Evolutionary conservation across 129 eudicot species (phyloP).

Genomic region (Flaveria robusta): DNA sequence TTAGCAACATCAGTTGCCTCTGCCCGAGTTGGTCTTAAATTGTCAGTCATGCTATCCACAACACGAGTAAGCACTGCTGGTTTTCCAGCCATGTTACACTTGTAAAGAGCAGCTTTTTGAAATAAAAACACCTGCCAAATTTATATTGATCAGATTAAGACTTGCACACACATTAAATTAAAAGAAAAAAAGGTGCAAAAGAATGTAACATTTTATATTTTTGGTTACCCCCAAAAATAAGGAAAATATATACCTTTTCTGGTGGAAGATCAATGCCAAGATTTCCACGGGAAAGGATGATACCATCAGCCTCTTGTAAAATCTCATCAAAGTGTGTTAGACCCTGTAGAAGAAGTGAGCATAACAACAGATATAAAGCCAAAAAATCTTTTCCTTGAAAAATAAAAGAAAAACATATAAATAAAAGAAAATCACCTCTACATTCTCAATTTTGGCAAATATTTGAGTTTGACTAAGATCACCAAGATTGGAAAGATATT

Average conservation of each 20-base stretch:
- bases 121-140: conserved; percentile 62
- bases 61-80: conserved; percentile 86
- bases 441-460: conserved; percentile 89
- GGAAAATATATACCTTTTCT: conserved; percentile 66
- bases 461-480: conserved; percentile 96
- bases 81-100: conserved; percentile 83
- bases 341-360: conserved; percentile 50
- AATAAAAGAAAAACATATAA: background rate
- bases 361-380: conserved; percentile 2
- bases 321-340: conserved; percentile 98
- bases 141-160: conserved; percentile 20
- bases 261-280: conserved; percentile 99
- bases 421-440: conserved; percentile 55
- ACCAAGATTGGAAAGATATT: conserved; percentile 70
- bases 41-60: conserved; percentile 80
- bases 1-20: conserved; percentile 89
- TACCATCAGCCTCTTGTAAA: conserved; percentile 95
- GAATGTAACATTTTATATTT: background rate
- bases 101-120: conserved; percentile 71
- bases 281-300: conserved; percentile 98
- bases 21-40: conserved; percentile 77
- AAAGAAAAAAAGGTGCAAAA: background rate
- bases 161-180: background rate
- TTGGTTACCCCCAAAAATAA: background rate
- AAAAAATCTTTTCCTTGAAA: background rate